Evolutionary conservation across 169 alveolate species (phyloP).

Genomic region (Perkinsus olseni): DNA sequence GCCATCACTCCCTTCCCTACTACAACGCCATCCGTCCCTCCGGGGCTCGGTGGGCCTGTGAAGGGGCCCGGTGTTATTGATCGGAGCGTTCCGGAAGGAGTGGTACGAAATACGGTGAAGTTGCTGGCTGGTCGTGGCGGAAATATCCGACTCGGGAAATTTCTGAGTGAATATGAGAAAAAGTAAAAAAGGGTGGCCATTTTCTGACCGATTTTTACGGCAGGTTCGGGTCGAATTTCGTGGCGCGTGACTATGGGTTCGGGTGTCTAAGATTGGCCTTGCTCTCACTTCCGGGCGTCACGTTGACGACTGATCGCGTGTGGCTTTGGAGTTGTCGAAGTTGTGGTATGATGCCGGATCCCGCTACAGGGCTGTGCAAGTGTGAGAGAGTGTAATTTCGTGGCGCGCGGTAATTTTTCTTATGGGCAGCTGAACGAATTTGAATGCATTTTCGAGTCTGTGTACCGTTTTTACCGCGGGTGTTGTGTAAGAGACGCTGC

Average conservation of each 20-base stretch:
- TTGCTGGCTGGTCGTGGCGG: neutral
- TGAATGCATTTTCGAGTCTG: too few relatives aligned
- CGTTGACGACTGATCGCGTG: neutral
- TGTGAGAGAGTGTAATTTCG: neutral
- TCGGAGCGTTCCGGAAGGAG: neutral
- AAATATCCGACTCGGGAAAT: neutral
- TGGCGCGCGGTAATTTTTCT: neutral
- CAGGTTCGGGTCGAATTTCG: neutral
- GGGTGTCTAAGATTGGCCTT: neutral
- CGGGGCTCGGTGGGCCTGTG: too few relatives aligned
- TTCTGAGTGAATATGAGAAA: neutral
- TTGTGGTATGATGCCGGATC: neutral
- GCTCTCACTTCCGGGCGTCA: neutral
- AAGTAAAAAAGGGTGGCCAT: too few relatives aligned
- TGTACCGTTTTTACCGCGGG: too few relatives aligned
- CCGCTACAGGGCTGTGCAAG: neutral
- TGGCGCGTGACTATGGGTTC: neutral
- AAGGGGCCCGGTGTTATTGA: neutral
- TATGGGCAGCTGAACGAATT: too few relatives aligned
- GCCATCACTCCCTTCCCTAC: too few relatives aligned
- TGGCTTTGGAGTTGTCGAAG: neutral
- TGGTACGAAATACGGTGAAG: neutral
- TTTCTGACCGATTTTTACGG: too few relatives aligned
- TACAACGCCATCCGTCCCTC: too few relatives aligned
- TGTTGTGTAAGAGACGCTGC: too few relatives aligned